Evolutionary conservation across 2,329 filamentous ascomycete genomes (phyloP).

Genomic region (Diaporthe longicolla): DNA sequence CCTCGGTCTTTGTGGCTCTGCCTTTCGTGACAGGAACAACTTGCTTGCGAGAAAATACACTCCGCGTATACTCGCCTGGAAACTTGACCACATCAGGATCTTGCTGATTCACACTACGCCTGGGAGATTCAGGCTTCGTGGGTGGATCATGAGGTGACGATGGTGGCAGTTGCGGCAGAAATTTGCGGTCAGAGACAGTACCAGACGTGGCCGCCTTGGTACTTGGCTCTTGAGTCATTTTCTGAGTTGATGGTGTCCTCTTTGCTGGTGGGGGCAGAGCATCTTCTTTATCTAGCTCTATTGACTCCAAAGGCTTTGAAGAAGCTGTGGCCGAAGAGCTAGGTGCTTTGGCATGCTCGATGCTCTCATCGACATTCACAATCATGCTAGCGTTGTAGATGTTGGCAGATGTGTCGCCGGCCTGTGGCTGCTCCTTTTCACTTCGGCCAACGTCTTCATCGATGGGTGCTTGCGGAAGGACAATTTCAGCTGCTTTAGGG

Average conservation of each 20-base stretch:
- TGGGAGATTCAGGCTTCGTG: background rate
- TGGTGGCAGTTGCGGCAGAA: slow-evolving; percentile 29
- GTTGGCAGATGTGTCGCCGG: background rate
- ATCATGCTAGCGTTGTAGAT: slow-evolving; percentile 39
- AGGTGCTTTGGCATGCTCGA: slow-evolving; percentile 8
- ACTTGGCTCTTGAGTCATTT: background rate
- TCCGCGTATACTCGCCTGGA: no score
- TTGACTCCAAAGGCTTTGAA: background rate
- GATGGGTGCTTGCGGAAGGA: background rate
- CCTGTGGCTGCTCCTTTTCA: background rate
- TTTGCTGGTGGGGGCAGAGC: background rate
- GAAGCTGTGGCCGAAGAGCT: background rate
- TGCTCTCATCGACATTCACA: slow-evolving; percentile 37
- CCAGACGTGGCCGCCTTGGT: background rate
- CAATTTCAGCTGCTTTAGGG: slow-evolving; percentile 10
- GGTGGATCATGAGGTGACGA: slow-evolving; percentile 23
- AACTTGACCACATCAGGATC: background rate
- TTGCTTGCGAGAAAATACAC: background rate
- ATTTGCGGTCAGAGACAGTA: background rate
- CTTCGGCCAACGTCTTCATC: background rate
- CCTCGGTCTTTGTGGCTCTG: slow-evolving; percentile 4
- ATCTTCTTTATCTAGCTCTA: slow-evolving; percentile 10
- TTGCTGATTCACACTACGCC: background rate
- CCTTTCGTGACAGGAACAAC: background rate
- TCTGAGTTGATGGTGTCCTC: background rate